A percentile compares a stretch with the other conserved stretches of the same genome.
phyloP scores from a whole-genome alignment of 2,329 filamentous ascomycete genomes.

The Passalora sequoiae region DNA sequence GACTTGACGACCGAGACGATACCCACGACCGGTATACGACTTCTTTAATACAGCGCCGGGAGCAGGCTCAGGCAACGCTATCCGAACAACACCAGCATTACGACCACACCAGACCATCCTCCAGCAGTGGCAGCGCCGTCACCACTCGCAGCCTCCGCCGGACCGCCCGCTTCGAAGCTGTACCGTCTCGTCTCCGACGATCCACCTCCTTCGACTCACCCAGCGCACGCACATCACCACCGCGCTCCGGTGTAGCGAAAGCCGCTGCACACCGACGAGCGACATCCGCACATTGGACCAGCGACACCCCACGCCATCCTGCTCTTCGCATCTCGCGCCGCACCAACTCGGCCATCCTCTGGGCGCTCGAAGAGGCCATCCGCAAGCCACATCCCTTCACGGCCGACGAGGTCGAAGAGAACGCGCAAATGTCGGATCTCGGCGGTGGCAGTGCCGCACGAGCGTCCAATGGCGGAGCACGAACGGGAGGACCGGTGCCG shows the following conservation, averaged over 20 bases:
- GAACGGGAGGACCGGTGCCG: slow-evolving; percentile 50
- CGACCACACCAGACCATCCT: slow-evolving; percentile 46
- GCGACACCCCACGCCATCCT: slow-evolving; percentile 43
- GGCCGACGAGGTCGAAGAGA: slow-evolving; percentile 77
- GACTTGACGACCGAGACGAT: slow-evolving; percentile 52
- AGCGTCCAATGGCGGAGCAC: slow-evolving; percentile 51
- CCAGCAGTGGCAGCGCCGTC: slow-evolving; percentile 46
- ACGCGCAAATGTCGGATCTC: slow-evolving; percentile 87
- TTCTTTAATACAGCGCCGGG: slow-evolving; percentile 46
- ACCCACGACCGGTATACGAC: slow-evolving; percentile 51
- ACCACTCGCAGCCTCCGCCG: slow-evolving; percentile 47
- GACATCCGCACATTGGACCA: slow-evolving; percentile 28
- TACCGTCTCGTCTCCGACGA: slow-evolving; percentile 33
- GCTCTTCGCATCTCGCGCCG: slow-evolving; percentile 70
- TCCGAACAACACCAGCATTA: slow-evolving; percentile 24
- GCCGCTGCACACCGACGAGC: slow-evolving; percentile 32
- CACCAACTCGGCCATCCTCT: slow-evolving; percentile 86
- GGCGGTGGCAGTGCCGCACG: slow-evolving; percentile 46
- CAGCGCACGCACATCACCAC: slow-evolving; percentile 12
- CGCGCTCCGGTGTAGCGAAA: slow-evolving; percentile 25
- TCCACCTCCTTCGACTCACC: slow-evolving; percentile 43
- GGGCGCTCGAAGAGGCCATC: slow-evolving; percentile 83
- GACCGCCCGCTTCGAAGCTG: slow-evolving; percentile 47
- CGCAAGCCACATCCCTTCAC: slow-evolving; percentile 79
- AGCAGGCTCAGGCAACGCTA: slow-evolving; percentile 39